phyloP scores from a whole-genome alignment of 495 filamentous ascomycete genomes.

The Letharia columbiana region DNA sequence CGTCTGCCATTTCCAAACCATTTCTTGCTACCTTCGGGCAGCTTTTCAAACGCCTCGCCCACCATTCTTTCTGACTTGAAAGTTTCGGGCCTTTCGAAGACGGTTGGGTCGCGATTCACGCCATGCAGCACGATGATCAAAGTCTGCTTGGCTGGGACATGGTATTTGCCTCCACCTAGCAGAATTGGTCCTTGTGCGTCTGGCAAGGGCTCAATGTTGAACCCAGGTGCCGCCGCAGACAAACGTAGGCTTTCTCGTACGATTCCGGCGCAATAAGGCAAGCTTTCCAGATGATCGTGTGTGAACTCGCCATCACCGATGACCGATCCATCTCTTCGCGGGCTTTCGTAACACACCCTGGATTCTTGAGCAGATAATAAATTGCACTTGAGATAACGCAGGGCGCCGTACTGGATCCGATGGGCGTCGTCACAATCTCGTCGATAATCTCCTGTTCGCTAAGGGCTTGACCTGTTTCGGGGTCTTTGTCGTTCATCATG shows the following conservation, averaged over 20 bases:
- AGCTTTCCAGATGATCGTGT: conserved; percentile 51
- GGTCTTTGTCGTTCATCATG: conserved; percentile 59
- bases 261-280: conserved; percentile 57
- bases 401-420: conserved; percentile 39
- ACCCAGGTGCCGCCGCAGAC: conserved; percentile 53
- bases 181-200: conserved; percentile 43
- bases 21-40: conserved; percentile 55
- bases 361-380: conserved; percentile 40
- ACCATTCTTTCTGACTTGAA: conserved; percentile 65
- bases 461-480: conserved; percentile 55
- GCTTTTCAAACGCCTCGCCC: conserved; percentile 50
- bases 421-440: conserved; percentile 51
- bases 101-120: conserved; percentile 60
- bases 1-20: conserved; percentile 64
- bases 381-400: conserved; percentile 39
- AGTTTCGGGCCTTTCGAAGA: conserved; percentile 55
- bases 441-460: conserved; percentile 54
- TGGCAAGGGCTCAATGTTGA: conserved; percentile 48
- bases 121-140: conserved; percentile 55
- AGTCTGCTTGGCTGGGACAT: conserved; percentile 49
- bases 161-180: conserved; percentile 58
- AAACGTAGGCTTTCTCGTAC: conserved; percentile 68
- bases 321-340: conserved; percentile 38
- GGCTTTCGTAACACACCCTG: conserved; percentile 30
- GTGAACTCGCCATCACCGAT: conserved; percentile 31